Evolutionary conservation across 768 basidiomycete genomes (phyloP).

Genomic region (Kwoniella heveanensis): DNA sequence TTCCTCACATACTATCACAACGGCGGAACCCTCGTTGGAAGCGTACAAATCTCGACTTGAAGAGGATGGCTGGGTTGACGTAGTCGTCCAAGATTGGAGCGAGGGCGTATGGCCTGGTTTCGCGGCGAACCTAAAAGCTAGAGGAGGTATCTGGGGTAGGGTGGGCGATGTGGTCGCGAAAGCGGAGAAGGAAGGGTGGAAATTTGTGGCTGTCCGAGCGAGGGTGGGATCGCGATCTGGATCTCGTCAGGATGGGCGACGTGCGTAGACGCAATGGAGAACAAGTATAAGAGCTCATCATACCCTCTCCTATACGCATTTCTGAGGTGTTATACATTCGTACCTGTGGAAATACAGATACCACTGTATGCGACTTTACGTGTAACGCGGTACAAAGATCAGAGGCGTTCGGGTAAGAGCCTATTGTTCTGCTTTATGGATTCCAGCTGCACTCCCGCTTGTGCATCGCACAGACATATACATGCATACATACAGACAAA

Average conservation of each 20-base stretch:
- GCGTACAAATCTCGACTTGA: conserved; percentile 30
- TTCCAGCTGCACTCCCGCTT: too few species aligned
- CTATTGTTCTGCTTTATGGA: too few species aligned
- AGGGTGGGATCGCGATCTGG: conserved; percentile 3
- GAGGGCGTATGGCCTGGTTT: conserved; percentile 37
- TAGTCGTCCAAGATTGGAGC: conserved; percentile 45
- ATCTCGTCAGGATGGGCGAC: too few species aligned
- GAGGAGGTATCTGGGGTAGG: conserved; percentile 32
- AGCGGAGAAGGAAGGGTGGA: conserved; percentile 35
- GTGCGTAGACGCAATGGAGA: too few species aligned
- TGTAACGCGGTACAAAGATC: too few species aligned
- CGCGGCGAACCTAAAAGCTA: conserved; percentile 13
- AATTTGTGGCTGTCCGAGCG: conserved; percentile 41
- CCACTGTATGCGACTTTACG: too few species aligned
- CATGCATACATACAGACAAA: neutral
- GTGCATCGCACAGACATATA: too few species aligned
- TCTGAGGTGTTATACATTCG: too few species aligned
- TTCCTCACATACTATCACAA: neutral
- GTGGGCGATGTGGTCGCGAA: conserved; percentile 18
- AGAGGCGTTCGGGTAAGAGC: too few species aligned
- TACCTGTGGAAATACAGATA: too few species aligned
- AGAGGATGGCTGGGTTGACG: conserved; percentile 28
- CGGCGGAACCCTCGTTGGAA: conserved; percentile 1
- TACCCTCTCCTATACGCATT: too few species aligned
- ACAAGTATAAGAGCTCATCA: too few species aligned